Evolutionary conservation across 352 stramenopile genomes (phyloP).

Genomic region (Phytopythium litorale): DNA sequence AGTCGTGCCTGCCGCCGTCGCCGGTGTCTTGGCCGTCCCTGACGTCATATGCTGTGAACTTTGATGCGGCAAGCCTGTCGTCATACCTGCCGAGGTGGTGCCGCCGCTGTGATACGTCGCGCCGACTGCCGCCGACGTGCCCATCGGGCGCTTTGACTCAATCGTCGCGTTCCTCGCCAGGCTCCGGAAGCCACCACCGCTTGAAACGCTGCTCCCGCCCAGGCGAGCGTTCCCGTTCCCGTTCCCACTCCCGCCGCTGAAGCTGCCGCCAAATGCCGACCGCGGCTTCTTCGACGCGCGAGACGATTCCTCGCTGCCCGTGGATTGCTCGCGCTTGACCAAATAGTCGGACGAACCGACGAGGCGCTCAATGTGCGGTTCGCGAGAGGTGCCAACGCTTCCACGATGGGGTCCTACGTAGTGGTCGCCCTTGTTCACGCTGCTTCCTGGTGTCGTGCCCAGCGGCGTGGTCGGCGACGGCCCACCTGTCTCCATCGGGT

Average conservation of each 20-base stretch:
- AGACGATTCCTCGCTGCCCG: constrained; percentile 6
- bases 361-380: constrained; percentile 42
- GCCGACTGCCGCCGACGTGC: constrained; percentile 10
- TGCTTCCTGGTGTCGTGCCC: constrained; percentile 13
- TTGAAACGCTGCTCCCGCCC: neutral
- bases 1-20: constrained; percentile 1
- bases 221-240: constrained; percentile 11
- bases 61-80: constrained; percentile 7
- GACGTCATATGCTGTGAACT: neutral
- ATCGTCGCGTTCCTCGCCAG: constrained; percentile 31
- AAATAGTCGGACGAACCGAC: constrained; percentile 22
- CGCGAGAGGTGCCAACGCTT: constrained; percentile 12
- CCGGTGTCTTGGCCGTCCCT: neutral
- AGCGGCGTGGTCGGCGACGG: constrained; percentile 45
- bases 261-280: constrained; percentile 4
- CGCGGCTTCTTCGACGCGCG: constrained; percentile 7
- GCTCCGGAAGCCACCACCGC: constrained; percentile 25
- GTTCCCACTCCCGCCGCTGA: constrained; percentile 11
- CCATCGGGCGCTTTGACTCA: constrained; percentile 30
- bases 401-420: constrained; percentile 17
- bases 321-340: constrained; percentile 27
- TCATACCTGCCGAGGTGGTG: neutral
- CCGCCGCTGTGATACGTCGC: constrained; percentile 16
- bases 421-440: constrained; percentile 32
- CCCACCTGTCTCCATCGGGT: constrained; percentile 42